Evolutionary conservation across 306 rosid genomes (phyloP).

Genomic region (Dicorynia guianensis): DNA sequence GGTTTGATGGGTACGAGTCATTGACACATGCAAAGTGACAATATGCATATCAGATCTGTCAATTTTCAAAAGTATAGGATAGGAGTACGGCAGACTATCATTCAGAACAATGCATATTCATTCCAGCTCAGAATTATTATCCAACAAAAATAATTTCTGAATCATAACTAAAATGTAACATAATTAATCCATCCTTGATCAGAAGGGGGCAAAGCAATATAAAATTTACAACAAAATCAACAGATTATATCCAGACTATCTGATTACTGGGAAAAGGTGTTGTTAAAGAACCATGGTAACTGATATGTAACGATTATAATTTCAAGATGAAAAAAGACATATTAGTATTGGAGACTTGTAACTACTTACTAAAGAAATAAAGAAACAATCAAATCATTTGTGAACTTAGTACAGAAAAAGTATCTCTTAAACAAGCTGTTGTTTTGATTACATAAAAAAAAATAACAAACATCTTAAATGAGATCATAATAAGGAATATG

Average conservation of each 20-base stretch:
- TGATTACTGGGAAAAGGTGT: not conserved
- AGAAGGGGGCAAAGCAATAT: not conserved
- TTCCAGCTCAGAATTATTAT: not conserved
- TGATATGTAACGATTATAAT: not conserved
- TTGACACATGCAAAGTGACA: not conserved
- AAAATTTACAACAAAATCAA: not conserved
- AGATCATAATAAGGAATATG: conserved; percentile 1
- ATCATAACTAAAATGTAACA: conserved; percentile 4
- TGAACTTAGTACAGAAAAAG: not conserved
- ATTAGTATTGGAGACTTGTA: not conserved
- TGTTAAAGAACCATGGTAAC: not conserved
- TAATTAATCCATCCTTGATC: conserved; percentile 14
- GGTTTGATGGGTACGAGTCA: not conserved
- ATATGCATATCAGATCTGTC: not conserved
- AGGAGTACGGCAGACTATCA: not conserved
- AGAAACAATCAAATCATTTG: not conserved
- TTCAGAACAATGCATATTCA: not conserved
- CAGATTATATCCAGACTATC: conserved; percentile 2
- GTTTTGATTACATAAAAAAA: not conserved
- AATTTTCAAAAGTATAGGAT: not conserved
- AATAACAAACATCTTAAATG: conserved; percentile 26
- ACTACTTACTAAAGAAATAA: conserved; percentile 10
- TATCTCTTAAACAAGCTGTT: conserved; percentile 5
- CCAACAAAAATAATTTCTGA: not conserved
- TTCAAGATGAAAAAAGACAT: too few relatives aligned